Evolutionary conservation across 805 yeast genomes (phyloP).

Genomic region (Limtongozyma cylindracea): DNA sequence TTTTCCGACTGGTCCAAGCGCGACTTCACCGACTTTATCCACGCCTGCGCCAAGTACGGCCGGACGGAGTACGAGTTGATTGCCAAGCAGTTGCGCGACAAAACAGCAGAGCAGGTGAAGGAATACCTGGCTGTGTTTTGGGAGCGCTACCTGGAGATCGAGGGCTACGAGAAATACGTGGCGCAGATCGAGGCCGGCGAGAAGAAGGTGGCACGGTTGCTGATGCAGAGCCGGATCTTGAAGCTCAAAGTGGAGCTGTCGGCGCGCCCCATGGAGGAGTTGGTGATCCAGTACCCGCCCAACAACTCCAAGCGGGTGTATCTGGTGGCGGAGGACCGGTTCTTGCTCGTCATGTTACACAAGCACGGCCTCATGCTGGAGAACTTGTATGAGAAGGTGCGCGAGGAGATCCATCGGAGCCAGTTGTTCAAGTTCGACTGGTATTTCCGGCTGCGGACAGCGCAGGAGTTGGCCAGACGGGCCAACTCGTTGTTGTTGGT

Average conservation of each 20-base stretch:
- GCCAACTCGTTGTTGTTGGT: constrained; percentile 57
- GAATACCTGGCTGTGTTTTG: constrained; percentile 66
- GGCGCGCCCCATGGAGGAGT: constrained; percentile 57
- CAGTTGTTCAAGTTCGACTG: constrained; percentile 74
- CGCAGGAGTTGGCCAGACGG: constrained; percentile 60
- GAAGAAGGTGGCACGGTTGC: constrained; percentile 39
- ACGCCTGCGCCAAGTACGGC: constrained; percentile 55
- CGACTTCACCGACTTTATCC: constrained; percentile 67
- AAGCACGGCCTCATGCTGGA: constrained; percentile 59
- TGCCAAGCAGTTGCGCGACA: constrained; percentile 60
- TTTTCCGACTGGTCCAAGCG: constrained; percentile 67
- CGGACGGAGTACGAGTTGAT: constrained; percentile 48
- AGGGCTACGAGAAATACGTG: constrained; percentile 69
- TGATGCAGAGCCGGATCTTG: constrained; percentile 55
- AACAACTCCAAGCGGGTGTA: constrained; percentile 35
- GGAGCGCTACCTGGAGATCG: constrained; percentile 54
- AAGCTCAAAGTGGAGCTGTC: constrained; percentile 50
- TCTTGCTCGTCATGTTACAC: constrained; percentile 55
- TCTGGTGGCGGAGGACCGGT: constrained; percentile 80
- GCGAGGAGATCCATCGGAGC: constrained; percentile 47
- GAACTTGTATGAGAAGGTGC: constrained; percentile 54
- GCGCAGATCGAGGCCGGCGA: constrained; percentile 76
- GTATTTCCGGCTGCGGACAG: constrained; percentile 58
- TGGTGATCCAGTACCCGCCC: constrained; percentile 49
- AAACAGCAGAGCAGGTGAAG: constrained; percentile 54